Conservation (phyloP, 2,329 filamentous ascomycete species). For the Eutypella sp. region DNA sequence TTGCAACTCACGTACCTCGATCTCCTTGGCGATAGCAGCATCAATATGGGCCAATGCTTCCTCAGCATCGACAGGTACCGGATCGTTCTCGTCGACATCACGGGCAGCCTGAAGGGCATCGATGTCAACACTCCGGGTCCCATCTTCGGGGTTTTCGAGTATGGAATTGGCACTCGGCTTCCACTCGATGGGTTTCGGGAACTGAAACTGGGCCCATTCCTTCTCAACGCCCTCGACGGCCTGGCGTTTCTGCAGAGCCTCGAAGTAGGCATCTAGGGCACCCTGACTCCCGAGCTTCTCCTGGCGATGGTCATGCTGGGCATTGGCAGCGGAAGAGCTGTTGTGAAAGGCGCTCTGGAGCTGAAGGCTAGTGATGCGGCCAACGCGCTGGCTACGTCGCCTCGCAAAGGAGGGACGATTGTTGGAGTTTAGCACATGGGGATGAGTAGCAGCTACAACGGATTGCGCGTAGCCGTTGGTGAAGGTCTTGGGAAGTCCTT, state of each 20-base stretch:
- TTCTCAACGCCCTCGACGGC: slow-evolving; percentile 56
- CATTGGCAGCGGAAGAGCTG: slow-evolving; percentile 43
- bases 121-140: slow-evolving; percentile 41
- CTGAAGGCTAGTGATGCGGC: slow-evolving; percentile 56
- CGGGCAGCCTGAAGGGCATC: slow-evolving; percentile 23
- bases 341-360: slow-evolving; percentile 74
- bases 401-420: slow-evolving; percentile 59
- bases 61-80: slow-evolving; percentile 43
- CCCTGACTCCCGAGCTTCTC: slow-evolving; percentile 49
- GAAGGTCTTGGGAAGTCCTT: slow-evolving; percentile 94
- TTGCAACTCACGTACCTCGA: slow-evolving; percentile 29
- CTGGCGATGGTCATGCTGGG: slow-evolving; percentile 53
- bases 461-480: slow-evolving; percentile 98
- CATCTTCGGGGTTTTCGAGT: slow-evolving; percentile 54
- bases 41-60: slow-evolving; percentile 75
- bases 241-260: slow-evolving; percentile 70
- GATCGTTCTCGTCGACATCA: slow-evolving; percentile 28
- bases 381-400: slow-evolving; percentile 50
- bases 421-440: slow-evolving; percentile 69
- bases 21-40: slow-evolving; percentile 76
- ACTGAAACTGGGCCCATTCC: slow-evolving; percentile 90
- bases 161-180: slow-evolving; percentile 58
- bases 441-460: slow-evolving; percentile 88
- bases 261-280: slow-evolving; percentile 84
- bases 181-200: slow-evolving; percentile 85